Conservation (phyloP, 2,329 filamentous ascomycete genomes). For the Botryosphaeria dothidea region DNA sequence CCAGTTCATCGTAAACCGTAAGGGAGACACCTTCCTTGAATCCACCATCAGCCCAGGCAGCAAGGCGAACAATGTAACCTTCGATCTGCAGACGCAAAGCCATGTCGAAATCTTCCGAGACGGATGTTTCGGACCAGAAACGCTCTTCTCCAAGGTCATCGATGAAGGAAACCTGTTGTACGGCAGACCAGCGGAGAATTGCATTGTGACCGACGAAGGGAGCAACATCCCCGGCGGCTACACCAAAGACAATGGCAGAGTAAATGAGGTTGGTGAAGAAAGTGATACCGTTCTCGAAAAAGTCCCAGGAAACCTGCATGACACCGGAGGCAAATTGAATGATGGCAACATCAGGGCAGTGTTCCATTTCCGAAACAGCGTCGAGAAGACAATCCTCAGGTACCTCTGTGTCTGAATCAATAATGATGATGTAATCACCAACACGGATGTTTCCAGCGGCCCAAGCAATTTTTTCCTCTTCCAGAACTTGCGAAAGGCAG, state of each 20-base stretch:
- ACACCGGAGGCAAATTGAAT: constrained; percentile 19
- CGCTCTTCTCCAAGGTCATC: constrained; percentile 63
- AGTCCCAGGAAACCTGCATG: constrained; percentile 17
- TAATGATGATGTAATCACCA: constrained; percentile 44
- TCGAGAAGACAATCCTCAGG: constrained; percentile 76
- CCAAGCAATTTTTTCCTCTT: constrained; percentile 68
- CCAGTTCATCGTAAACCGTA: constrained; percentile 71
- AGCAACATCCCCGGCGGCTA: constrained; percentile 70
- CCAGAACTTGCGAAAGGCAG: constrained; percentile 62
- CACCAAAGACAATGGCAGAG: constrained; percentile 69
- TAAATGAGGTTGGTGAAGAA: constrained; percentile 82
- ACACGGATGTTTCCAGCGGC: constrained; percentile 84
- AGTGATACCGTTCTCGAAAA: constrained; percentile 51
- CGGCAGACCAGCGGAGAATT: constrained; percentile 68
- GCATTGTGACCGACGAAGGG: constrained; percentile 80
- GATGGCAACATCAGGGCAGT: constrained; percentile 75
- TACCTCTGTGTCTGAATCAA: constrained; percentile 70
- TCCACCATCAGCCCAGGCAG: constrained; percentile 66
- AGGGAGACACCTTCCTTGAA: constrained; percentile 75
- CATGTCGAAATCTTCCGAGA: constrained; percentile 79
- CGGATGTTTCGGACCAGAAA: constrained; percentile 74
- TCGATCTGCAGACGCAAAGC: constrained; percentile 68
- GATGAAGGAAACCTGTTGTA: constrained; percentile 58
- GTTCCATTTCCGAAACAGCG: constrained; percentile 79
- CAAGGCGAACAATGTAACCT: constrained; percentile 68